Conservation (phyloP, 163 green algal species). For the Scenedesmus sp. region DNA sequence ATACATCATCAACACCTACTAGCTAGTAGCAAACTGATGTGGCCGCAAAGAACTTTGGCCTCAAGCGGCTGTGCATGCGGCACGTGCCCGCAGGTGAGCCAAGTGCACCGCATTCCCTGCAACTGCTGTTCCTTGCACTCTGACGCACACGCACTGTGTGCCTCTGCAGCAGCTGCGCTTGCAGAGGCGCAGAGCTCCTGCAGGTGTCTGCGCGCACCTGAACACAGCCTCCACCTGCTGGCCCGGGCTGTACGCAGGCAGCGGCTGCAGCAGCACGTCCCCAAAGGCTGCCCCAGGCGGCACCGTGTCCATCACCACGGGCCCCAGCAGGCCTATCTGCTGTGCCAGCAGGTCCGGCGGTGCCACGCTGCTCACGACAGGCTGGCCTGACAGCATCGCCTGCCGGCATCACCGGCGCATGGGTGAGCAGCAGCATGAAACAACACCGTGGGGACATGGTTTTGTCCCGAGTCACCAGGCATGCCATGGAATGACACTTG, state of each 20-base stretch:
- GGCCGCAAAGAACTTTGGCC: no score
- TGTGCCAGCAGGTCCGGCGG: constrained; percentile 64
- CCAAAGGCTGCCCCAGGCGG: constrained; percentile 73
- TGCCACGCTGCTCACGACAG: background rate
- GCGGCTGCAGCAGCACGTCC: constrained; percentile 64
- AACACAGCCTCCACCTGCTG: constrained; percentile 68
- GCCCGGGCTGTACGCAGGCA: constrained; percentile 53
- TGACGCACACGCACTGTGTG: background rate
- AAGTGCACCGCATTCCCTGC: background rate
- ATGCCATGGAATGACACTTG: no score
- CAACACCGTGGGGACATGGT: no score
- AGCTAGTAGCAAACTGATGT: background rate
- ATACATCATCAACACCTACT: no score
- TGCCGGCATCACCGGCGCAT: background rate
- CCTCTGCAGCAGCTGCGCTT: background rate
- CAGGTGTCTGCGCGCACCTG: background rate
- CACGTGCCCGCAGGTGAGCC: background rate
- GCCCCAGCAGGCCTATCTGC: constrained; percentile 80
- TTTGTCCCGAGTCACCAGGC: no score
- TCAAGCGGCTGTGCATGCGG: background rate
- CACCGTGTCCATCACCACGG: constrained; percentile 78
- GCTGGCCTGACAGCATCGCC: background rate
- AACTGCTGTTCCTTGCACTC: background rate
- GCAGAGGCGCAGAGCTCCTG: no score
- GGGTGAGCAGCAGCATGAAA: background rate